Evolutionary conservation across 2,329 filamentous ascomycete species (phyloP).

Genomic region (Colletotrichum lentis): DNA sequence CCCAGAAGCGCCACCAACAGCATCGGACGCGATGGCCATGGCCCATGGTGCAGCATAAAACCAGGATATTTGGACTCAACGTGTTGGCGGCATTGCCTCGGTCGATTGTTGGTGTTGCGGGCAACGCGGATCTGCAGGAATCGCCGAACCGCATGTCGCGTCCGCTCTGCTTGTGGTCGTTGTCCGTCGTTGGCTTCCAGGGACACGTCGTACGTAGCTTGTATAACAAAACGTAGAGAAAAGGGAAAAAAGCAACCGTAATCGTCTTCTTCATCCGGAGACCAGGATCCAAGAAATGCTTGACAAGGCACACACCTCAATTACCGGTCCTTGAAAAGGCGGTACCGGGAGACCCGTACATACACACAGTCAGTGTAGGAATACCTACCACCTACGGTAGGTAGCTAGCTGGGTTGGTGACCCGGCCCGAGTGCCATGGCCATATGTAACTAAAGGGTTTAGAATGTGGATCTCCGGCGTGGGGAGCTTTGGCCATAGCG

Average conservation of each 20-base stretch:
- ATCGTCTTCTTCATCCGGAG: not conserved
- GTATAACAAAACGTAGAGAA: not conserved
- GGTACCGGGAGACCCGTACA: not conserved
- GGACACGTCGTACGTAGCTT: not conserved
- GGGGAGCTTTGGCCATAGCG: slow-evolving; percentile 19
- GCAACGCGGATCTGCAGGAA: not conserved
- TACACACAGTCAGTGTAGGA: too few relatives aligned
- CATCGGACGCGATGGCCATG: not conserved
- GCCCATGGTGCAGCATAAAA: not conserved
- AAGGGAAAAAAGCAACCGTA: slow-evolving; percentile 9
- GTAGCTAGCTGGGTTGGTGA: not conserved
- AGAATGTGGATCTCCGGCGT: slow-evolving; percentile 1
- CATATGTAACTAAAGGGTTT: slow-evolving; percentile 28
- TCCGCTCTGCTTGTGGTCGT: not conserved
- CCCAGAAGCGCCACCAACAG: not conserved
- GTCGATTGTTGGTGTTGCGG: slow-evolving; percentile 10
- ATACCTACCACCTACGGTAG: too few relatives aligned
- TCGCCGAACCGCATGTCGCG: not conserved
- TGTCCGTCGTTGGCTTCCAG: not conserved
- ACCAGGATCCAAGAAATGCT: not conserved
- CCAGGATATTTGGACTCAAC: not conserved
- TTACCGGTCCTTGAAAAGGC: slow-evolving; percentile 15
- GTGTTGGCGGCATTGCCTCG: slow-evolving; percentile 18
- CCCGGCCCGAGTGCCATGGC: slow-evolving; percentile 10
- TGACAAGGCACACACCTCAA: not conserved